Base-by-base conservation (phyloP, 2,329 filamentous ascomycete genomes). In the Fusarium duplospermum region DNA sequence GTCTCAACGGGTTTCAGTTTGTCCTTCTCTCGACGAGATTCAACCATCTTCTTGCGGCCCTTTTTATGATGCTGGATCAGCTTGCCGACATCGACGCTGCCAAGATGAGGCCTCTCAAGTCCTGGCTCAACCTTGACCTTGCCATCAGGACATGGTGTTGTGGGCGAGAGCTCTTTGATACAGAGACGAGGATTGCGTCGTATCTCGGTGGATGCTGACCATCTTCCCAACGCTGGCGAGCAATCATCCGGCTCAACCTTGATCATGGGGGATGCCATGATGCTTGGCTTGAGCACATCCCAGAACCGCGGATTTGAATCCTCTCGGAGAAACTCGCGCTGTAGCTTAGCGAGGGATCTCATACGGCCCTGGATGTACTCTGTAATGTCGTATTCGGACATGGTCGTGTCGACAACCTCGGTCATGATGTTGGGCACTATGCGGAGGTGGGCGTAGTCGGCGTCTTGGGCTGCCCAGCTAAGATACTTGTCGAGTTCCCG, bases 381-480 rank as follows among this genome's bases (percentile, higher is more conserved):
- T 18, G 81, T 81, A 60, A 85, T 82, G 16, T 78, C 77, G 18
- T 72, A 50, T 58, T 82, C 77, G 9, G 70, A 69, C 65, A 79
- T 67, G 5, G 59, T 68, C 0, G 77, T 79, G 57, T 85, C 80
- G 45, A 86, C 73, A 6, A 83, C 71, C 58, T 84, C 83, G 27
- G 80, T 79, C 29, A 83, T 71, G 36, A 85, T 77, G 66, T 86
- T 86, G 14, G 84, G 83, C 3, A 84, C 77, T 33, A 81, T 78
- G 3, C 80, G 76, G 4, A 82, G 75, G 42, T 81, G 71, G 8
- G 73, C 70, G 70, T 83, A 85, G 27, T 79, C 79, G 20, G 83
- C 84, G 38, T 86, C 84, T 16, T 81, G 78, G n/a, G 82, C 81
- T 1, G 84, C 83, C 84, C 84, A 86, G 22, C 70, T 77, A n/a